phyloP scores from a whole-genome alignment of 2,329 filamentous ascomycete genomes.

The Mycosphaerella arachidis region DNA sequence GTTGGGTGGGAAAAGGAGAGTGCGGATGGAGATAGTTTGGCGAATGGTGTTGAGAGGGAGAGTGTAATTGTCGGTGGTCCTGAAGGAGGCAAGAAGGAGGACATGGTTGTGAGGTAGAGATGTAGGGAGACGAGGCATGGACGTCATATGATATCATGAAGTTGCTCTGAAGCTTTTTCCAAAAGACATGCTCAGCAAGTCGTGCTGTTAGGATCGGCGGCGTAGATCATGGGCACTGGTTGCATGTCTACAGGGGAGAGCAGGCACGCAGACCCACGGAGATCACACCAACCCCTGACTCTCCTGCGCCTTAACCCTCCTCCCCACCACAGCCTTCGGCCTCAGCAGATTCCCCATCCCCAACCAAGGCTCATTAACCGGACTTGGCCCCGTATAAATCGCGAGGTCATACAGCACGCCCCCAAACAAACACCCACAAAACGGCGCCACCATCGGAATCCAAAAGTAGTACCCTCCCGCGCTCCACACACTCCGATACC shows the following conservation, averaged over 20 bases:
- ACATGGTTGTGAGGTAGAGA: slow-evolving; percentile 2
- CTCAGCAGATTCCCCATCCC: slow-evolving; percentile 24
- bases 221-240: too few species aligned
- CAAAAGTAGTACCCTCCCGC: slow-evolving; percentile 64
- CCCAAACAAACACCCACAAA: slow-evolving; percentile 58
- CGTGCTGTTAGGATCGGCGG: too few species aligned
- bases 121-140: too few species aligned
- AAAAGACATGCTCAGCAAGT: too few species aligned
- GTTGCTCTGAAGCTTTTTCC: too few species aligned
- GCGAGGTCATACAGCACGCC: slow-evolving; percentile 64
- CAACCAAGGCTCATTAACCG: slow-evolving; percentile 57
- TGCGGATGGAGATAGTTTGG: slow-evolving; percentile 5
- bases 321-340: slow-evolving; percentile 16
- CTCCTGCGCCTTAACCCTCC: slow-evolving; percentile 22
- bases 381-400: slow-evolving; percentile 58
- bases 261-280: too few species aligned
- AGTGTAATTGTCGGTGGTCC: not conserved
- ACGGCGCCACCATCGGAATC: slow-evolving; percentile 62
- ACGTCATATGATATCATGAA: too few species aligned
- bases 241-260: too few species aligned
- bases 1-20: not conserved
- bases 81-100: not conserved
- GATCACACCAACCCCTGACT: slow-evolving; percentile 23
- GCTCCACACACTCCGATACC: slow-evolving; percentile 61
- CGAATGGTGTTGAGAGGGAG: slow-evolving; percentile 5